Base-by-base conservation (phyloP, 2,329 filamentous ascomycete genomes). In the Drechslerella dactyloides region DNA sequence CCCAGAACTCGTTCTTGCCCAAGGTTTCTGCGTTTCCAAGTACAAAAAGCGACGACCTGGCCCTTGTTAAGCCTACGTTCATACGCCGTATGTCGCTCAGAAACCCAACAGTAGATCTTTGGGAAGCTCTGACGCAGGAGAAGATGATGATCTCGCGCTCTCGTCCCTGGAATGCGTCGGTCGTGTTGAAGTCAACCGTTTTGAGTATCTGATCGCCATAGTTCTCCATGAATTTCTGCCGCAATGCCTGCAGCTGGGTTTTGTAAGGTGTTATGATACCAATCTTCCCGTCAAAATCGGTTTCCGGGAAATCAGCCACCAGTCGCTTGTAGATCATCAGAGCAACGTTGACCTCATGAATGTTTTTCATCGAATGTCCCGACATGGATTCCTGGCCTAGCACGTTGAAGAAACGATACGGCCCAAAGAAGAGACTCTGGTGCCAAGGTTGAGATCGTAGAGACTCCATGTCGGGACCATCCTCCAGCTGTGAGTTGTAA, bases 241-340 rank as follows among this genome's bases (percentile, higher is more conserved):
- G 92, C 68, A 99, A 83, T 79, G 92, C 89, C 64, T 85, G 86
- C 13, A 99, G 82, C 79, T 99, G 94, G 19, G 91, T 92, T 79
- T 97, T 99, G 81, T 99, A 99, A 0, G 93, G 94, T 0, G 96
- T 97, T 78, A 99, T 99, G 79, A 99, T 93, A 76, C 94, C 94
- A 62, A 99, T 89, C 78, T 96, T 96, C 73, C 90, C 87, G 42
- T 84, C 85, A 75, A 94, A 87, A 76, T 96, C 86, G 73, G 85
- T 86, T 1, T 83, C 81, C 17, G 81, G 81, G 74, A 89, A 93
- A 78, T 96, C 93, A 0, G 83, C 84, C 42, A 85, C 86, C 74
- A 99, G 85, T 2, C 92, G 87, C 46, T 90, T 85, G 78, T 94
- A 97, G 11, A 99, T 83, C 76, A 89, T 86, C 82, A 97, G 85